Base-by-base conservation (phyloP, 1,284 basidiomycete species). In the Leccinum pallidistipes region DNA sequence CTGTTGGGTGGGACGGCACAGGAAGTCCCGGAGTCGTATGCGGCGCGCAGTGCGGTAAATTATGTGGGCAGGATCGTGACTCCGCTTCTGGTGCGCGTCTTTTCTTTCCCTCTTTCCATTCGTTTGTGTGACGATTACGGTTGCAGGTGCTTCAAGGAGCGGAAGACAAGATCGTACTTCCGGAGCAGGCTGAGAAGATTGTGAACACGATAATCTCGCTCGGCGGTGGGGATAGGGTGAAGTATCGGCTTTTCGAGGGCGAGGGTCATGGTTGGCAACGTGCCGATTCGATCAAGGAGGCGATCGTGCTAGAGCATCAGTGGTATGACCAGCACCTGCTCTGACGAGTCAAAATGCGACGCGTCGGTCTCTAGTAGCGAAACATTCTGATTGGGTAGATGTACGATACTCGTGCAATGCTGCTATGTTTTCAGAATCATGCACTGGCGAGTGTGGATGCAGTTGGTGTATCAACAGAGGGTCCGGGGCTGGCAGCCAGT, bases 241-340 rank as follows among this genome's bases (percentile, higher is more conserved):
- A 82, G 61, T 81, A 81, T 50, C 69, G 75, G n/a, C 62, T 80
- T 1, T 86, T 82, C 64, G 71, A 81, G 24, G 82, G 82, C 2
- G 84, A 86, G 61, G 84, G 83, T 0, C 84, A 86, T 57, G 82
- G 83, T 1, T 86, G 80, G 77, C 70, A 79, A 34, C 79, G 73
- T 60, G 77, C 76, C 1, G 80, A 80, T 60, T 79, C 77, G 36
- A 81, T 82, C 64, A 79, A 77, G 65, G 69, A 68, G 3, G 81
- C 81, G 6, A 62, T 83, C 10, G 71, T 77, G 66, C 65, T 70
- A 34, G 83, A 85, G 65, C 68, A 80, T 9, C 61, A 21, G 2
- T 72, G 71, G 73, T 75, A 72, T 11, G 58, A 70, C 12, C 7
- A 50, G 12, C 71, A 62, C 36, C 24, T 69, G 47, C 61, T 69